phyloP scores from a whole-genome alignment of 108 stramenopile genomes.

The Nannochloropsis salina region DNA sequence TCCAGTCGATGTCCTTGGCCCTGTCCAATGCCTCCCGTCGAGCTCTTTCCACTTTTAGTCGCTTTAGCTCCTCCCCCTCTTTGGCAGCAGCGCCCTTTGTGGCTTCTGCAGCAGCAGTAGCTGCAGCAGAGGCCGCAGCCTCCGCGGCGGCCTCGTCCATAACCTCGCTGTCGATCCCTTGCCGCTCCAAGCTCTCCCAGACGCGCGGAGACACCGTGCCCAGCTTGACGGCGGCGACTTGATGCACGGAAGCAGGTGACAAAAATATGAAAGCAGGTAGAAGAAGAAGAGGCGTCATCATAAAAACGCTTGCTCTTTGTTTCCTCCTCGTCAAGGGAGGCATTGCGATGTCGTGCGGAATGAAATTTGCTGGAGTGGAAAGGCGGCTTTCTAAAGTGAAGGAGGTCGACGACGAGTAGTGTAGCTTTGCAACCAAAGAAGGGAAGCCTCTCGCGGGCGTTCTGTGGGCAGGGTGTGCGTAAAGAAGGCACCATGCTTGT shows the following conservation, averaged over 20 bases:
- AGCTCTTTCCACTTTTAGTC: background rate
- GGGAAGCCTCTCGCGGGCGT: too few species aligned
- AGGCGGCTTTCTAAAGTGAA: background rate
- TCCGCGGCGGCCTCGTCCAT: background rate
- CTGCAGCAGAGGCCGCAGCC: background rate
- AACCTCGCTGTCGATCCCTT: background rate
- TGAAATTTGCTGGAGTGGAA: background rate
- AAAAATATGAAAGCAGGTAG: background rate
- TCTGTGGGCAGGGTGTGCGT: too few species aligned
- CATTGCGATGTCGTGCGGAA: background rate
- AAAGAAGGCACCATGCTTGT: too few species aligned
- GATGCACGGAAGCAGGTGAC: background rate
- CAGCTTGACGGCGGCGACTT: background rate
- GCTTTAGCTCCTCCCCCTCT: background rate
- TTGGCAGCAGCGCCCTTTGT: background rate
- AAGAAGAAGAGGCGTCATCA: background rate
- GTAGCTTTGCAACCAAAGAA: too few species aligned
- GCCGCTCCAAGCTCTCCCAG: background rate
- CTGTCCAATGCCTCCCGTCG: background rate
- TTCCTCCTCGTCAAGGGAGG: background rate
- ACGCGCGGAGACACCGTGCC: conserved; percentile 4
- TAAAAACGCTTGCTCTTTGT: background rate
- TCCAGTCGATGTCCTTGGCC: background rate
- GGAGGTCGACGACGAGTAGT: too few species aligned
- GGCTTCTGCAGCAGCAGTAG: background rate